phyloP scores from a whole-genome alignment of 2,329 filamentous ascomycete genomes.

The Colletotrichum spinosum region DNA sequence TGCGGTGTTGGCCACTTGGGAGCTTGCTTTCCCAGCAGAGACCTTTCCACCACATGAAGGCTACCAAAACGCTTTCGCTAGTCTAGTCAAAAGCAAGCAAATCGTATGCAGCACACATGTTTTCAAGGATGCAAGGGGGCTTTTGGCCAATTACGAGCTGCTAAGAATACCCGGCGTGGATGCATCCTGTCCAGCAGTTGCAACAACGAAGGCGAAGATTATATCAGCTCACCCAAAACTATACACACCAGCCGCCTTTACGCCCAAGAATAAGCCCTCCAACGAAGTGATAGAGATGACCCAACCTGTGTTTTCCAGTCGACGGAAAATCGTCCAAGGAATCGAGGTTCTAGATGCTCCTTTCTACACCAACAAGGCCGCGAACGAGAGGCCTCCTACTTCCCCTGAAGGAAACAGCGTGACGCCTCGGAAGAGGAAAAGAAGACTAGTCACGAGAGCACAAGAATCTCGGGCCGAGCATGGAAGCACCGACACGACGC shows the following conservation, averaged over 20 bases:
- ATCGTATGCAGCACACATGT: constrained; percentile 57
- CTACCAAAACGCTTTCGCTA: constrained; percentile 52
- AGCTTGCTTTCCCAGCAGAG: constrained; percentile 52
- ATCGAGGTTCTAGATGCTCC: constrained; percentile 63
- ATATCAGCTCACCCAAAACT: constrained; percentile 54
- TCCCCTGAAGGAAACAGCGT: constrained; percentile 15
- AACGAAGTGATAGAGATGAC: constrained; percentile 36
- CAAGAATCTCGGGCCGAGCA: constrained; percentile 30
- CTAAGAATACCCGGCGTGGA: constrained; percentile 56
- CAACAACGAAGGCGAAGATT: constrained; percentile 58
- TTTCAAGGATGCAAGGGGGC: constrained; percentile 54
- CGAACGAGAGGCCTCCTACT: constrained; percentile 22
- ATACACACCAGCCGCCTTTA: constrained; percentile 55
- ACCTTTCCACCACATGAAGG: constrained; percentile 54
- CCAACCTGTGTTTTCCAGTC: constrained; percentile 38
- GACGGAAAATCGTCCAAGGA: constrained; percentile 50
- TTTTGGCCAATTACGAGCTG: constrained; percentile 57
- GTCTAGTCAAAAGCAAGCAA: constrained; percentile 49
- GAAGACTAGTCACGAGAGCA: constrained; percentile 29
- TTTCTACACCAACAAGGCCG: constrained; percentile 53
- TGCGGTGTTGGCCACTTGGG: constrained; percentile 59
- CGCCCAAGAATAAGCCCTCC: constrained; percentile 39
- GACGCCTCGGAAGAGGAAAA: constrained; percentile 30
- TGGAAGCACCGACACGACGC: constrained; percentile 20
- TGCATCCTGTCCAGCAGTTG: constrained; percentile 55